Conservation (phyloP, 2,329 filamentous ascomycete species). For the Cercospora zeae-maydis region DNA sequence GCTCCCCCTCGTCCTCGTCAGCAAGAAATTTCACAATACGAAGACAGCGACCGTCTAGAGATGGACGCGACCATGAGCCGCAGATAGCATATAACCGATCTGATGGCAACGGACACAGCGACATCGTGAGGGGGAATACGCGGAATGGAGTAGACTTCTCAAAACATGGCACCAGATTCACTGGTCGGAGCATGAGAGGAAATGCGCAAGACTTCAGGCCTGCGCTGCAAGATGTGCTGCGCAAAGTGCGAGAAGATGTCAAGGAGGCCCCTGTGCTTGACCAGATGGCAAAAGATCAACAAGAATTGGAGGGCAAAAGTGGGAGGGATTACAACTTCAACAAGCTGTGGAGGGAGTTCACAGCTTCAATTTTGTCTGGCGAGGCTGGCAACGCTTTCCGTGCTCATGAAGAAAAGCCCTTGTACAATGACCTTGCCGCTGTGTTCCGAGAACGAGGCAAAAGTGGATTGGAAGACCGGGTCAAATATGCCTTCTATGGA, state of each 20-base stretch:
- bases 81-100: background rate
- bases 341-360: conserved; percentile 30
- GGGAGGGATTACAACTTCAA: conserved; percentile 23
- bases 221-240: conserved; percentile 26
- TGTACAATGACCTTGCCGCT: conserved; percentile 20
- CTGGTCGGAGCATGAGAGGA: background rate
- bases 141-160: background rate
- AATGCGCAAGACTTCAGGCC: conserved; percentile 20
- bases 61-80: background rate
- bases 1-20: conserved; percentile 7
- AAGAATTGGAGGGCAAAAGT: conserved; percentile 26
- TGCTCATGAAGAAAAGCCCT: background rate
- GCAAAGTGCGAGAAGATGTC: conserved; percentile 29
- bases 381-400: conserved; percentile 16
- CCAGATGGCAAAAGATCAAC: conserved; percentile 29
- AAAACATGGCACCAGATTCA: conserved; percentile 10
- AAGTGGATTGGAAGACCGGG: conserved; percentile 31
- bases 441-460: conserved; percentile 23
- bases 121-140: background rate
- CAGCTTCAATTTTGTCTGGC: conserved; percentile 41
- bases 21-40: background rate
- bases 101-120: background rate
- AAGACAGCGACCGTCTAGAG: background rate
- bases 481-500: conserved; percentile 67
- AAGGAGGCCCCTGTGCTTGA: conserved; percentile 34